Conservation (phyloP, 208 protist genomes). For the Trypanosoma scelopori region DNA sequence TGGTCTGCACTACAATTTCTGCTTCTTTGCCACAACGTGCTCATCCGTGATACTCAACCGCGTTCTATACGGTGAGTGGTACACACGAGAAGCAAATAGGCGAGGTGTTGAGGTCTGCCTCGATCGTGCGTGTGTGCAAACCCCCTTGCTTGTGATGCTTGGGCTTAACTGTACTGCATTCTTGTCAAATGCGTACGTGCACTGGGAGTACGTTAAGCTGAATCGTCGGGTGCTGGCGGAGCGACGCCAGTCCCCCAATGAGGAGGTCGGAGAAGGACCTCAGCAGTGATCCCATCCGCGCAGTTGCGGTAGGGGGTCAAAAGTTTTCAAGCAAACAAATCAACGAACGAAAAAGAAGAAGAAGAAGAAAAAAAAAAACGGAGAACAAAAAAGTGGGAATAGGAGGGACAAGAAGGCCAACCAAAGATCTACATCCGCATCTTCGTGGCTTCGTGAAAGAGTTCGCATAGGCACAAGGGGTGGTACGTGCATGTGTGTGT, state of each 20-base stretch:
- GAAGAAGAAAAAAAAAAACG: constrained; percentile 2
- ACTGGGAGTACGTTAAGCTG: constrained; percentile 24
- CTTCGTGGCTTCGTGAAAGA: too few relatives aligned
- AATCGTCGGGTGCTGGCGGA: constrained; percentile 4
- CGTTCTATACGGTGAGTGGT: constrained; percentile 29
- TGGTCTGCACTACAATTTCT: constrained; percentile 39
- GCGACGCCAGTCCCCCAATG: background rate
- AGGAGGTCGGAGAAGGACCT: background rate
- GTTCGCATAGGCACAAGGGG: too few relatives aligned
- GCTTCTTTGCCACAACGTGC: constrained; percentile 29
- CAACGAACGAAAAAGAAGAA: background rate
- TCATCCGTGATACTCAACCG: constrained; percentile 34
- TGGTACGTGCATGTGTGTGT: too few relatives aligned
- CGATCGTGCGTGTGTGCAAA: constrained; percentile 22
- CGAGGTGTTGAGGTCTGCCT: constrained; percentile 16
- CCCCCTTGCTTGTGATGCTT: constrained; percentile 25
- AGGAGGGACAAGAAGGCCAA: too few relatives aligned
- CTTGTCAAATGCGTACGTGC: constrained; percentile 16
- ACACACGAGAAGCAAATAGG: constrained; percentile 20
- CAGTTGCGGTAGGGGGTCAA: background rate
- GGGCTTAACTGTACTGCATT: constrained; percentile 19
- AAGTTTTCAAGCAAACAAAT: too few relatives aligned
- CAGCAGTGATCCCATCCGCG: background rate
- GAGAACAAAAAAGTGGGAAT: too few relatives aligned
- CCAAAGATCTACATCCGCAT: too few relatives aligned